phyloP scores from a whole-genome alignment of 192 early-diverging fungal genomes.

The Dimargaris xerosporica region DNA sequence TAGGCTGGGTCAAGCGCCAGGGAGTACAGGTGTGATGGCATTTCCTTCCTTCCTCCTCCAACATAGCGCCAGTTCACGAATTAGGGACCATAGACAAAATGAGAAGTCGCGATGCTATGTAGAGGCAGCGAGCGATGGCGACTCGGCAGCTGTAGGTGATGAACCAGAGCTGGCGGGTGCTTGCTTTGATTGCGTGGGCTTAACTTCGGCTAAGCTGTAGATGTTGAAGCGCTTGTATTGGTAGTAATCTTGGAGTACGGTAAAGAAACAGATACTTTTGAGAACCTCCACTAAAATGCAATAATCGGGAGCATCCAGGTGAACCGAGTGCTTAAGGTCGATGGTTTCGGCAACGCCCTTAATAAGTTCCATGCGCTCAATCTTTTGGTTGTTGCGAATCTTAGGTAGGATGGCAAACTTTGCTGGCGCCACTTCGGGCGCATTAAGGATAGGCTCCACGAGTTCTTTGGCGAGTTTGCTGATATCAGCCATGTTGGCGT shows the following conservation, averaged over 20 bases:
- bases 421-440: slow-evolving; percentile 16
- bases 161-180: too few relatives aligned
- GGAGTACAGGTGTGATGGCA: too few relatives aligned
- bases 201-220: slow-evolving; percentile 21
- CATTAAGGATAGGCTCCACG: slow-evolving; percentile 28
- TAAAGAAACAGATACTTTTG: slow-evolving; percentile 42
- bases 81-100: too few relatives aligned
- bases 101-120: too few relatives aligned
- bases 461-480: slow-evolving; percentile 21
- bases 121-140: too few relatives aligned
- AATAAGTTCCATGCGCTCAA: slow-evolving; percentile 32
- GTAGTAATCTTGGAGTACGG: slow-evolving; percentile 40
- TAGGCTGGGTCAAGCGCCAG: too few relatives aligned
- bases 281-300: slow-evolving; percentile 40
- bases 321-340: slow-evolving; percentile 34
- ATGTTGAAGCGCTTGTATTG: slow-evolving; percentile 38
- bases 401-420: slow-evolving; percentile 40
- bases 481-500: slow-evolving; percentile 33
- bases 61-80: too few relatives aligned
- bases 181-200: too few relatives aligned
- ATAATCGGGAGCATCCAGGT: slow-evolving; percentile 33
- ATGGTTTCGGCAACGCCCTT: slow-evolving; percentile 28
- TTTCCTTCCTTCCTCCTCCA: too few relatives aligned
- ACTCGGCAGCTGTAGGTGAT: too few relatives aligned
- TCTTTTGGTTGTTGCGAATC: slow-evolving; percentile 38